Conservation (phyloP, 192 early-diverging fungal species). For the Funneliformis mosseae region DNA sequence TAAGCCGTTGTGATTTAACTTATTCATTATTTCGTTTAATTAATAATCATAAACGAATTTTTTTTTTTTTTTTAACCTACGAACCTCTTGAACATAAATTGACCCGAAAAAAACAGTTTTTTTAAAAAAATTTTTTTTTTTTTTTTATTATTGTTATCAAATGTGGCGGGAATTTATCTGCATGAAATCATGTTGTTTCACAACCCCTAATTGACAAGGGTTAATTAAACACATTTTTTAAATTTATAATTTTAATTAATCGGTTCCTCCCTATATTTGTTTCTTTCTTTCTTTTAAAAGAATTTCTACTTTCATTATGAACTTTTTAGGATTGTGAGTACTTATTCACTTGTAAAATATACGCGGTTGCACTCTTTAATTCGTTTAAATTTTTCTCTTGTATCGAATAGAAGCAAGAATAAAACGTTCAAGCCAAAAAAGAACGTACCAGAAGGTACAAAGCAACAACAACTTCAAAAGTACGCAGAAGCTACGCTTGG, state of each 20-base stretch:
- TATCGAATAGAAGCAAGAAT: conserved; percentile 39
- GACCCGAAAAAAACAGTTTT: too few relatives aligned
- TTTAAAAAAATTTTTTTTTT: too few relatives aligned
- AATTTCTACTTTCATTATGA: not conserved
- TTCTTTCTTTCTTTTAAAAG: too few relatives aligned
- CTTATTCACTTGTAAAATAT: not conserved
- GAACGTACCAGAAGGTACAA: conserved; percentile 55
- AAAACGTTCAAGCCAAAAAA: conserved; percentile 65
- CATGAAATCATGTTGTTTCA: too few relatives aligned
- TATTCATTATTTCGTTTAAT: conserved; percentile 57
- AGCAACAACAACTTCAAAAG: conserved; percentile 64
- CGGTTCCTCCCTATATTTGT: too few relatives aligned
- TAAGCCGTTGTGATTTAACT: conserved; percentile 73
- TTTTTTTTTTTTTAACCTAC: not conserved
- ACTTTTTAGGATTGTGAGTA: conserved; percentile 2
- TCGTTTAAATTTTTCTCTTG: not conserved
- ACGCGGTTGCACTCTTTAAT: not conserved
- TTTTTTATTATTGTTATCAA: too few relatives aligned
- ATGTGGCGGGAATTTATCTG: not conserved
- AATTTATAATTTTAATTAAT: too few relatives aligned
- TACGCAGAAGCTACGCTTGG: conserved; percentile 73
- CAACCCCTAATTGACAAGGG: too few relatives aligned
- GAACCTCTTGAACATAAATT: not conserved
- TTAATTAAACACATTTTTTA: too few relatives aligned
- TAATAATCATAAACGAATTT: not conserved